phyloP scores from a whole-genome alignment of 345 rosid species.

The Hypericum androsaemum region DNA sequence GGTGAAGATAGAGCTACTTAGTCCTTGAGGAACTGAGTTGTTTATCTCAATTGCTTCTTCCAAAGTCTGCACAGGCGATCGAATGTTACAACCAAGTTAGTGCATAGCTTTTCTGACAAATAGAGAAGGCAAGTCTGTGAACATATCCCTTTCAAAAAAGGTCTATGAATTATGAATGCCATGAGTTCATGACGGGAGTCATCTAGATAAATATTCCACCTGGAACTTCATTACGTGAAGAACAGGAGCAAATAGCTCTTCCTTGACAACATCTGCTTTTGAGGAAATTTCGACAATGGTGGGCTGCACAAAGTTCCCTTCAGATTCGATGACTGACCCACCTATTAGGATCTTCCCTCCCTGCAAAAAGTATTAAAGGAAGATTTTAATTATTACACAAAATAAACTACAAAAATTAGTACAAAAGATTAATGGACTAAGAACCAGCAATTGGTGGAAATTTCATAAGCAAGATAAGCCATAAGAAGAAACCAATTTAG shows the following conservation, averaged over 20 bases:
- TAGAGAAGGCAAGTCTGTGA: too few relatives aligned
- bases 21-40: slow-evolving; percentile 93
- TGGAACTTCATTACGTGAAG: slow-evolving; percentile 75
- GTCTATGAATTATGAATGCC: too few relatives aligned
- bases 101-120: too few relatives aligned
- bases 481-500: too few relatives aligned
- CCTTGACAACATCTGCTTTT: slow-evolving; percentile 58
- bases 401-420: too few relatives aligned
- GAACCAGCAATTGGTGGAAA: too few relatives aligned
- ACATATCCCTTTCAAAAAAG: too few relatives aligned
- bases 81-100: too few relatives aligned
- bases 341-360: slow-evolving; percentile 85
- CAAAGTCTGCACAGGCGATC: slow-evolving; percentile 39
- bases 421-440: too few relatives aligned
- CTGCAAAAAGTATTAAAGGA: slow-evolving; percentile 24
- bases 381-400: too few relatives aligned
- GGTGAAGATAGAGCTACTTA: slow-evolving; percentile 89
- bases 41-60: slow-evolving; percentile 82
- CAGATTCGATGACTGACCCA: slow-evolving; percentile 51
- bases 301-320: slow-evolving; percentile 93
- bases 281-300: slow-evolving; percentile 84
- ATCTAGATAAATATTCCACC: slow-evolving; percentile 29
- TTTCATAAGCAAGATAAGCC: too few relatives aligned
- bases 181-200: too few relatives aligned
- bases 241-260: slow-evolving; percentile 90